Conservation (phyloP, 2,329 filamentous ascomycete genomes). For the Nemania diffusa region DNA sequence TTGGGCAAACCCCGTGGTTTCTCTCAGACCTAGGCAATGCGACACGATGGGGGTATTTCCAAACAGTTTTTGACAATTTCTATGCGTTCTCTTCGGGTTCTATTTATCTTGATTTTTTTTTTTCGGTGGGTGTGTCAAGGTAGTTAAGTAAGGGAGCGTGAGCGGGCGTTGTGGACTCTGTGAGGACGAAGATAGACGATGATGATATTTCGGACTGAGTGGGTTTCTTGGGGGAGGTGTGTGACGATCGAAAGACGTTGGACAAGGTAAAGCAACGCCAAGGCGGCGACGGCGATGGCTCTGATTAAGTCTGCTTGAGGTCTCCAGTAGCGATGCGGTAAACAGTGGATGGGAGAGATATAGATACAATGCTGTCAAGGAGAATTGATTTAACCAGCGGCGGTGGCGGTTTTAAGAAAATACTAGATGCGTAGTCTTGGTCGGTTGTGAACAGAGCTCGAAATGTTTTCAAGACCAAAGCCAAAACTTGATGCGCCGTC, state of each 20-base stretch:
- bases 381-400: constrained; percentile 23
- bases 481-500: constrained; percentile 35
- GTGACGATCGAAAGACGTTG: constrained; percentile 7
- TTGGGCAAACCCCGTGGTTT: constrained; percentile 32
- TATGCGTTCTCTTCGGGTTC: constrained; percentile 1
- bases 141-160: not conserved
- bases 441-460: constrained; percentile 39
- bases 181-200: not conserved
- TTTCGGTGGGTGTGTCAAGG: not conserved
- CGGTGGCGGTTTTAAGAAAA: constrained; percentile 28
- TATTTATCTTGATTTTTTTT: not conserved
- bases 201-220: constrained; percentile 15
- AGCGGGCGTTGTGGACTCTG: not conserved
- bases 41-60: constrained; percentile 22
- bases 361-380: not conserved
- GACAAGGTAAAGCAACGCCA: constrained; percentile 12
- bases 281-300: constrained; percentile 9
- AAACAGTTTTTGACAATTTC: not conserved
- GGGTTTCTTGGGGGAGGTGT: constrained; percentile 7
- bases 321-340: constrained; percentile 8
- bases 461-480: constrained; percentile 46
- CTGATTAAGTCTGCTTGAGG: constrained; percentile 1
- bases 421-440: constrained; percentile 21
- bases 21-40: constrained; percentile 26
- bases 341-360: not conserved